A percentile compares a stretch with the other conserved stretches of the same genome.
Conservation (phyloP, 2,329 filamentous ascomycete genomes). For the Sordariomycetes sp. region DNA sequence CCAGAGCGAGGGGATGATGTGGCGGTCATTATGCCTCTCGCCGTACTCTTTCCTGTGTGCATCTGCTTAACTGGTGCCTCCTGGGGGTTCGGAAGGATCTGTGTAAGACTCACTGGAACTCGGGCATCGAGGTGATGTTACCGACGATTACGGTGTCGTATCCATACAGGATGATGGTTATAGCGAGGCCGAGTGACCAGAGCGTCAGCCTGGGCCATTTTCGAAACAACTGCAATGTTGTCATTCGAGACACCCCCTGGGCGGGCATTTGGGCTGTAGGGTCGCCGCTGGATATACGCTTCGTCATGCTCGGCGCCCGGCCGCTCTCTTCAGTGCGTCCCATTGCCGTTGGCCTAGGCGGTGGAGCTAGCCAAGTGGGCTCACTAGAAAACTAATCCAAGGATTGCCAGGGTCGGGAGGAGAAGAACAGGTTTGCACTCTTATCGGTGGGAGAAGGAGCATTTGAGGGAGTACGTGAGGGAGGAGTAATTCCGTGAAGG, state of each 20-base stretch:
- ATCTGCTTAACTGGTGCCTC: neutral
- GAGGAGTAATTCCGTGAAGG: no score
- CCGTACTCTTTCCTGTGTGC: conserved; percentile 18
- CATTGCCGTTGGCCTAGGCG: neutral
- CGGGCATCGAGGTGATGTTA: conserved; percentile 17
- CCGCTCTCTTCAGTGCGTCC: neutral
- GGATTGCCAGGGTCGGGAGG: neutral
- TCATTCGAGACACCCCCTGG: neutral
- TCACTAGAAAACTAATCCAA: neutral
- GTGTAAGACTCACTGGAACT: conserved; percentile 11
- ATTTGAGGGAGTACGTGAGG: neutral
- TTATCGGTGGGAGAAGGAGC: neutral
- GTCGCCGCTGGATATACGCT: neutral
- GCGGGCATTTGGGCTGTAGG: neutral
- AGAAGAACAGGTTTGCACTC: neutral
- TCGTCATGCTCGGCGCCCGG: neutral
- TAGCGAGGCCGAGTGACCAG: neutral
- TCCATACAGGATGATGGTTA: conserved; percentile 14
- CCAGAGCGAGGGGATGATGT: conserved; percentile 27
- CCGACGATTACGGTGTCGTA: conserved; percentile 17
- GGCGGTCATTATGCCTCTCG: conserved; percentile 12
- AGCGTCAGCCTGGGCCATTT: neutral
- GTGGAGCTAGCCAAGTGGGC: neutral
- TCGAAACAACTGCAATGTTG: neutral
- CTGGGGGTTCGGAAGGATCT: neutral